Evolutionary conservation across 371 early-diverging fungal species (phyloP).

Genomic region (Haplosporangium sp.): DNA sequence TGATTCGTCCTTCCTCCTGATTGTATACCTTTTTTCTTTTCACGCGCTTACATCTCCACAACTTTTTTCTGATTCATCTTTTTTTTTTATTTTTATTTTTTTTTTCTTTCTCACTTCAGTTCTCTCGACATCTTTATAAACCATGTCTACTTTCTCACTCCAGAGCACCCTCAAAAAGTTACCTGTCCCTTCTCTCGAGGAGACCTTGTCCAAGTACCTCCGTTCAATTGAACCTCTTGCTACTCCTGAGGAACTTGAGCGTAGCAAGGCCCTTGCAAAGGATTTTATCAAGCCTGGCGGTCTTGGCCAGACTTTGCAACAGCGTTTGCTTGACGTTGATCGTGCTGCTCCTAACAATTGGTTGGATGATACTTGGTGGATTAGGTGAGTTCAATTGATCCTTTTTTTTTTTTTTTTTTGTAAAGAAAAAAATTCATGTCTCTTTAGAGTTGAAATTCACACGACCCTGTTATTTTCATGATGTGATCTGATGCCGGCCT

Average conservation of each 20-base stretch:
- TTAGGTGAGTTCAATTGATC: constrained; percentile 53
- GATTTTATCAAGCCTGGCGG: constrained; percentile 64
- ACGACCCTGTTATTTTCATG: not conserved
- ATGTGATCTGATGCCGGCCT: not conserved
- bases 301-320: constrained; percentile 63
- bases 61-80: not conserved
- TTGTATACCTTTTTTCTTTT: not conserved
- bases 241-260: constrained; percentile 55
- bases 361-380: constrained; percentile 95
- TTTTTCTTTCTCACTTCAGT: not conserved
- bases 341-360: constrained; percentile 79
- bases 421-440: no score
- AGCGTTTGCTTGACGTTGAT: constrained; percentile 71
- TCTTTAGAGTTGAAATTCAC: not conserved
- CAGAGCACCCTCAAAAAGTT: constrained; percentile 63
- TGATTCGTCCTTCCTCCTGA: no score
- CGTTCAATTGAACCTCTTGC: constrained; percentile 63
- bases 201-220: constrained; percentile 63
- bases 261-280: constrained; percentile 49
- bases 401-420: not conserved
- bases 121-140: not conserved
- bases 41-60: not conserved
- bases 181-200: constrained; percentile 67
- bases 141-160: constrained; percentile 37
- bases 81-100: not conserved